Evolutionary conservation across 345 rosid genomes (phyloP).

Genomic region (Corymbia maculata): DNA sequence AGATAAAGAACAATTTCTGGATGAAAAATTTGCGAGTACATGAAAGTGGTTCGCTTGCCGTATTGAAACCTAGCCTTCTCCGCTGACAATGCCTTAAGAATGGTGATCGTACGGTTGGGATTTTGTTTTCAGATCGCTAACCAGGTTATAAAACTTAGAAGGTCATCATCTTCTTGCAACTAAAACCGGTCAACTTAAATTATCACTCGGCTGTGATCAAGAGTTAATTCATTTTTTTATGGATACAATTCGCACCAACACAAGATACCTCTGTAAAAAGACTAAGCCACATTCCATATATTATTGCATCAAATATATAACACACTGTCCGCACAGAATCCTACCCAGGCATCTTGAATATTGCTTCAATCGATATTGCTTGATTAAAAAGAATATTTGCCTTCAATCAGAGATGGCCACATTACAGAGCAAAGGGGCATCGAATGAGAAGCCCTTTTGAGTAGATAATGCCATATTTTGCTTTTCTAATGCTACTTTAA

Average conservation of each 20-base stretch:
- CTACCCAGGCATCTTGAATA: background rate
- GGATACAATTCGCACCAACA: background rate
- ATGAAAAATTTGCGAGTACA: background rate
- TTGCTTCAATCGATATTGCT: background rate
- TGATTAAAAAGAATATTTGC: background rate
- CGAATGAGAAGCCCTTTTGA: slow-evolving; percentile 1
- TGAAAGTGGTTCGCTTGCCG: background rate
- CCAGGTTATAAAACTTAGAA: background rate
- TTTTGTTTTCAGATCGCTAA: background rate
- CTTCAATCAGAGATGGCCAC: background rate
- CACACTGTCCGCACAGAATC: background rate
- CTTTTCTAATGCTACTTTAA: background rate
- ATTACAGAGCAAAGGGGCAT: background rate
- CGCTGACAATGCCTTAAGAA: background rate
- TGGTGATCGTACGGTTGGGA: background rate
- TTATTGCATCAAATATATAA: background rate
- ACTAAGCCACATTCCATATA: background rate
- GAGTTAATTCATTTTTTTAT: background rate
- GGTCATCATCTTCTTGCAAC: background rate
- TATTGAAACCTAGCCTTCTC: background rate
- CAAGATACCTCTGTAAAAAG: background rate
- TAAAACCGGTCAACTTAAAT: background rate
- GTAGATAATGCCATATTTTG: slow-evolving; percentile 4
- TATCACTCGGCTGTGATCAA: background rate
- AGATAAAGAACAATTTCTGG: background rate